Percentiles rank a stretch among this genome's conserved stretches.
Evolutionary conservation across 176 grass and related monocot species (phyloP).

Genomic region (barley (Hordeum vulgare)): MorexV3_pseudomolecules_assembly NC_058522.1:534462521-534463020

Average conservation of each 20-base stretch:
- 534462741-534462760: neutral
- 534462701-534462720: neutral
- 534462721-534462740: neutral
- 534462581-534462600: too few relatives aligned
- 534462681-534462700: neutral
- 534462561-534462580: too few relatives aligned
- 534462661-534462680: neutral
- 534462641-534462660: neutral
- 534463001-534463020: neutral
- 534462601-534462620: neutral
- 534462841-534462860: neutral
- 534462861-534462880: neutral
- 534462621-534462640: neutral
- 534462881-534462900: neutral
- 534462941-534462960: neutral
- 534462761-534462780: neutral
- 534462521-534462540: too few relatives aligned
- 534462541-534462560: too few relatives aligned
- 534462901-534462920: neutral
- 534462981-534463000: neutral
- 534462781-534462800: neutral
- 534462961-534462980: too few relatives aligned
- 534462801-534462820: neutral
- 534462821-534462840: neutral
- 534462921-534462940: neutral